Evolutionary conservation across 2,329 filamentous ascomycete species (phyloP).

Genomic region (Fusarium incarnatum): DNA sequence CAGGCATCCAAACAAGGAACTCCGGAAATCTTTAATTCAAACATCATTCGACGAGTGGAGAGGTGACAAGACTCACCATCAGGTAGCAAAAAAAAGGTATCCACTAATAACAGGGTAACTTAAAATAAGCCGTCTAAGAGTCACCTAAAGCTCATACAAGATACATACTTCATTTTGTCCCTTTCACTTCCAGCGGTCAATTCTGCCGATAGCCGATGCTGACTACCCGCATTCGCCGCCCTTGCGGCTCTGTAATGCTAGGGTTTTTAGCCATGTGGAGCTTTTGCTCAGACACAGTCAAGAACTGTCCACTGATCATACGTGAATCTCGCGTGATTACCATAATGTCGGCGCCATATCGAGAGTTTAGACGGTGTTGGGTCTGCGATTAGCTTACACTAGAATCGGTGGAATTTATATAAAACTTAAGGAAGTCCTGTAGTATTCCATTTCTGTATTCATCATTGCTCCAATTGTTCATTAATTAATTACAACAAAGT

Average conservation of each 20-base stretch:
- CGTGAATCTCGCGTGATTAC: slow-evolving; percentile 5
- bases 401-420: not conserved
- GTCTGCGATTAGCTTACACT: not conserved
- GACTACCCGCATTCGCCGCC: not conserved
- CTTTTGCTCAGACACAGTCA: not conserved
- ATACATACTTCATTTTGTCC: not conserved
- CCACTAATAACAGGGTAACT: fast-evolving
- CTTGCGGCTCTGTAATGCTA: not conserved
- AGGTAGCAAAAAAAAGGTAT: not conserved
- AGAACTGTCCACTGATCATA: not conserved
- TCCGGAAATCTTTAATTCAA: not conserved
- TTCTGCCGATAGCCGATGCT: not conserved
- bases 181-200: not conserved
- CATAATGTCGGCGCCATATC: not conserved
- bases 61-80: not conserved
- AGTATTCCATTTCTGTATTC: not conserved
- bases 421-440: not conserved
- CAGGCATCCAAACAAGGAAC: not conserved
- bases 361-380: slow-evolving; percentile 1
- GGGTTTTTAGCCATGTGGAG: not conserved
- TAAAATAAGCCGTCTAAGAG: not conserved
- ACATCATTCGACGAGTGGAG: not conserved
- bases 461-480: not conserved
- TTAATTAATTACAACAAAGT: not conserved
- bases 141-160: fast-evolving